Evolutionary conservation across 1,139 yeast genomes (phyloP).

Genomic region (Saccharomycopsis hybrid): DNA sequence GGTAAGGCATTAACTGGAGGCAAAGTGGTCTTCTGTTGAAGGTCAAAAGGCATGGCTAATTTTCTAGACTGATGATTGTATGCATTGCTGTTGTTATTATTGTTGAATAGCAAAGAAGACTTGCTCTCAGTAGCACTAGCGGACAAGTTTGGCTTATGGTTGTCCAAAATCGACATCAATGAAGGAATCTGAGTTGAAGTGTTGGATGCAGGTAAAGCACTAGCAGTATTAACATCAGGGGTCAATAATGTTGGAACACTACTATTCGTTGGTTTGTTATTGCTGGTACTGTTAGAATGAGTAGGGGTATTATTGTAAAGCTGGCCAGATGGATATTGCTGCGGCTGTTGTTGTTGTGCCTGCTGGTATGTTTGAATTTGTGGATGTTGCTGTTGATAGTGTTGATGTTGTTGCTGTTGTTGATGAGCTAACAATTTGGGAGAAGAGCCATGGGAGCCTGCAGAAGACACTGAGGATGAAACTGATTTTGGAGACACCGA

Average conservation of each 20-base stretch:
- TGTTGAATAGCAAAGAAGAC: neutral
- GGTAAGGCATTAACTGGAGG: slow-evolving; percentile 17
- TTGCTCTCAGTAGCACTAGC: neutral
- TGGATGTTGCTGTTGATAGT: neutral
- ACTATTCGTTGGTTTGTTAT: neutral
- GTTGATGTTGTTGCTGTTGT: neutral
- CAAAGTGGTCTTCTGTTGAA: neutral
- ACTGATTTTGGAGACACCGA: slow-evolving; percentile 18
- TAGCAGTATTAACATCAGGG: slow-evolving; percentile 3
- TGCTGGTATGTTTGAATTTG: neutral
- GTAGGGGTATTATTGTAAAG: neutral
- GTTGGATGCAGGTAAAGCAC: neutral
- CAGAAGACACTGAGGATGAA: slow-evolving; percentile 14
- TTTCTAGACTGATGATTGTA: slow-evolving; percentile 1
- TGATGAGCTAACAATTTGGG: slow-evolving; percentile 3
- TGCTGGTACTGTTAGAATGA: neutral
- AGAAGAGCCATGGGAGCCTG: slow-evolving; percentile 8
- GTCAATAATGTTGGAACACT: slow-evolving; percentile 1
- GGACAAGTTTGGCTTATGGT: neutral
- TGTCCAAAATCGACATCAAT: slow-evolving; percentile 15
- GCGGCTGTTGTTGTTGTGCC: neutral
- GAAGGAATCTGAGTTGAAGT: slow-evolving; percentile 10
- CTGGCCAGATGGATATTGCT: neutral
- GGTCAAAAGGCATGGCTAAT: slow-evolving; percentile 8
- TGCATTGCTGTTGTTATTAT: neutral